Conservation (phyloP, 1,284 basidiomycete species). For the Heliocybe sulcata region DNA sequence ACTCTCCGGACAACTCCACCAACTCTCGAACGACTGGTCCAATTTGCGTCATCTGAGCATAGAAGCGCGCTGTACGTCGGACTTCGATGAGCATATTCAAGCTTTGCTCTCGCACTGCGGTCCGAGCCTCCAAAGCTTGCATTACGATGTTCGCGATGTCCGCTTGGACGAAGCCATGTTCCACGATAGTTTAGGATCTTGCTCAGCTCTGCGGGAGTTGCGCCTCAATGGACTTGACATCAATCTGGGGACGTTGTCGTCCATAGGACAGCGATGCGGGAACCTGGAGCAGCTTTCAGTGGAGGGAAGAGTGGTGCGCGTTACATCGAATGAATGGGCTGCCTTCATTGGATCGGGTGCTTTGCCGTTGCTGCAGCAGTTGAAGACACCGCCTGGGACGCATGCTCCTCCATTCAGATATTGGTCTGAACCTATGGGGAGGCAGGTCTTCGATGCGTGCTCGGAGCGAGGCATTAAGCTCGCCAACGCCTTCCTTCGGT, state of each 20-base stretch:
- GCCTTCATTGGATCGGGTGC: constrained; percentile 27
- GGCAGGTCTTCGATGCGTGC: constrained; percentile 23
- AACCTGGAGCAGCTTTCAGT: constrained; percentile 33
- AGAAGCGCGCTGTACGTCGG: constrained; percentile 21
- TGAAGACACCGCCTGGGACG: constrained; percentile 31
- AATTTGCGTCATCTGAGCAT: constrained; percentile 29
- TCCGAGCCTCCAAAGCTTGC: constrained; percentile 16
- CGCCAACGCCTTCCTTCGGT: constrained; percentile 5
- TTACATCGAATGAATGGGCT: constrained; percentile 32
- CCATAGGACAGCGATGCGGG: constrained; percentile 27
- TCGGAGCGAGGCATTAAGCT: constrained; percentile 8
- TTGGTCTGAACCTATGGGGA: constrained; percentile 23
- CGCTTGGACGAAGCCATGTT: constrained; percentile 16
- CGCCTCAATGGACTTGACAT: constrained; percentile 31
- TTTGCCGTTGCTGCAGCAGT: constrained; percentile 24
- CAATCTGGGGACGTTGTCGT: constrained; percentile 25
- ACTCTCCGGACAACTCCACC: constrained; percentile 33
- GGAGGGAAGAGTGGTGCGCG: constrained; percentile 27
- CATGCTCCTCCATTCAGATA: constrained; percentile 29
- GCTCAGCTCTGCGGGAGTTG: constrained; percentile 15
- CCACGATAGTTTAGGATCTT: constrained; percentile 12
- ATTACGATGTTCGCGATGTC: constrained; percentile 15
- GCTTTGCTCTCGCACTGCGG: constrained; percentile 25
- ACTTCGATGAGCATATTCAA: constrained; percentile 31
- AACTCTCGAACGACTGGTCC: constrained; percentile 28